A percentile compares a stretch with the other conserved stretches of the same genome.
Conservation (phyloP, 805 yeast genomes). For the Monosporozyma servazzii region DNA sequence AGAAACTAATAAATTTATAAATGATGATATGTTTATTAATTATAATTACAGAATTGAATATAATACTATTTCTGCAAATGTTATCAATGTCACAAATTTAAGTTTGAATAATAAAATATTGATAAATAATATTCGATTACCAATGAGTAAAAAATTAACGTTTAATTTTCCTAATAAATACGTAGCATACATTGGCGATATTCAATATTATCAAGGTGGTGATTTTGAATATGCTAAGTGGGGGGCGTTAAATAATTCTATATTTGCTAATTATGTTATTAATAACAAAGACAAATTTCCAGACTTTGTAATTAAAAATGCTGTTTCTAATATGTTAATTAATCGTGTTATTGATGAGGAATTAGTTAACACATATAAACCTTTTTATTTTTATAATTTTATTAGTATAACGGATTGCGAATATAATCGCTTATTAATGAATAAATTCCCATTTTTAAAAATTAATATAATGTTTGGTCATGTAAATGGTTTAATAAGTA, state of each 20-base stretch:
- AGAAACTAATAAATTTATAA: neutral
- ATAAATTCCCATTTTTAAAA: neutral
- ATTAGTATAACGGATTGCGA: neutral
- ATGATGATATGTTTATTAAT: neutral
- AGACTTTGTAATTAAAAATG: neutral
- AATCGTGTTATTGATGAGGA: neutral
- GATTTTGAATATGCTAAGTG: slow-evolving; percentile 3
- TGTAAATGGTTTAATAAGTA: neutral
- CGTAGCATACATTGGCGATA: slow-evolving; percentile 3
- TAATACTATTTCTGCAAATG: neutral
- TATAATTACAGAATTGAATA: neutral
- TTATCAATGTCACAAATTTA: neutral
- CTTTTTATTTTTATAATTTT: slow-evolving; percentile 5
- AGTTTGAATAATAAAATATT: neutral
- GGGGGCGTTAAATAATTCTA: slow-evolving; percentile 1
- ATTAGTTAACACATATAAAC: slow-evolving; percentile 1
- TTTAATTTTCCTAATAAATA: neutral
- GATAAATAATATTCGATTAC: neutral
- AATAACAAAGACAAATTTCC: slow-evolving; percentile 1
- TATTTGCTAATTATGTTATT: slow-evolving; percentile 1
- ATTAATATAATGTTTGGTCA: neutral
- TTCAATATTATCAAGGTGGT: neutral
- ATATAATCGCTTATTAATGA: neutral
- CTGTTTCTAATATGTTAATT: slow-evolving; percentile 12
- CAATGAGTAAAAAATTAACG: neutral